phyloP scores from a whole-genome alignment of 768 basidiomycete genomes.

The Calocera cornea region DNA sequence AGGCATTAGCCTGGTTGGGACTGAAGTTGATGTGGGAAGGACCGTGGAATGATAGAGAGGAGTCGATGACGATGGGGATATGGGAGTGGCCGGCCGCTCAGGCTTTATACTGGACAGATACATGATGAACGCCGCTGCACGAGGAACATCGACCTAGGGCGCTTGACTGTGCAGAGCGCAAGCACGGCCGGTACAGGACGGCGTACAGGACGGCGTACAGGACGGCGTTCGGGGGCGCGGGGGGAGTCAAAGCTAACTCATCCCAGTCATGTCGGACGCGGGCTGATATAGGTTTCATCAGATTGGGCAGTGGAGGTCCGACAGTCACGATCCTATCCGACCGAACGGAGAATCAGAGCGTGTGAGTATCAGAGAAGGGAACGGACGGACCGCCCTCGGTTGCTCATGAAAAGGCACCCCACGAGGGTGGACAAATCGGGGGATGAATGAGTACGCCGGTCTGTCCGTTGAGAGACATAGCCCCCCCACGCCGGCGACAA shows the following conservation, averaged over 20 bases:
- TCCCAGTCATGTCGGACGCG: conserved; percentile 1
- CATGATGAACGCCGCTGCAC: neutral
- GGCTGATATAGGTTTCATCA: conserved; percentile 3
- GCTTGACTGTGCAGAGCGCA: neutral
- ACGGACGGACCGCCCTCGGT: neutral
- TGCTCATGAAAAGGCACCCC: neutral
- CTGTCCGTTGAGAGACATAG: neutral
- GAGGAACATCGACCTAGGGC: neutral
- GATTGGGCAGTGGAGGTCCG: conserved; percentile 4
- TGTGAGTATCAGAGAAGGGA: neutral
- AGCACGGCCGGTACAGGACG: neutral
- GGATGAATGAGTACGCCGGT: neutral
- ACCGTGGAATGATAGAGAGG: neutral
- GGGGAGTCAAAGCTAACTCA: neutral
- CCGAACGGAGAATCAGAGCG: neutral
- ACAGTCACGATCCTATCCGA: neutral
- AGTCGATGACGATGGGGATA: neutral
- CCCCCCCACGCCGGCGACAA: neutral
- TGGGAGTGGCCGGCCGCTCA: conserved; percentile 6
- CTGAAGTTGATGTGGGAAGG: neutral
- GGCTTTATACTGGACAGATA: conserved; percentile 4
- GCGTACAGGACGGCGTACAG: conserved; percentile 2
- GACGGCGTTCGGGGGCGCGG: neutral
- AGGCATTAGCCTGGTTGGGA: neutral
- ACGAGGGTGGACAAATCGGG: neutral